Percentiles rank a stretch among this genome's conserved stretches.
These are phyloP conservation scores for Nitzschia palea DNA, from an alignment of 108 stramenopile genomes.

Conservation along the genomic window DNA sequence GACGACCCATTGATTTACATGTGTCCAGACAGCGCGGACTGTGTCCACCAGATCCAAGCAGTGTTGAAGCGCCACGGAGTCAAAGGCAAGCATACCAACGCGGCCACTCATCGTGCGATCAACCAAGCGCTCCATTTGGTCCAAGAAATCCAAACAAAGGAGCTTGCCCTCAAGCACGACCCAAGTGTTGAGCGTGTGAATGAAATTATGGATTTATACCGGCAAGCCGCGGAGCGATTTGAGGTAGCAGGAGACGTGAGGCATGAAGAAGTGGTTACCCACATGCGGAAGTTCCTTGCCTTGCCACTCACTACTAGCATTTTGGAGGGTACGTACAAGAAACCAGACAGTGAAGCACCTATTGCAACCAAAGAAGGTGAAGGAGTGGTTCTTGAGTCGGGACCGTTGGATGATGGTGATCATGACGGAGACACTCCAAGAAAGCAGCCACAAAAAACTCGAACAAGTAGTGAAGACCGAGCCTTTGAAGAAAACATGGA, in stretches of 20 bases:
- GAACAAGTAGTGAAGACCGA: conserved; percentile 35
- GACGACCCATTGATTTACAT: conserved; percentile 90
- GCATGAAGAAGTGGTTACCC: conserved; percentile 82
- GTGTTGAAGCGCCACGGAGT: conserved; percentile 86
- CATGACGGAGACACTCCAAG: conserved; percentile 42
- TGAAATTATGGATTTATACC: conserved; percentile 91
- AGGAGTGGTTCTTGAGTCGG: conserved; percentile 68
- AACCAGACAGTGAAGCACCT: conserved; percentile 19
- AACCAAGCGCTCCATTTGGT: conserved; percentile 83
- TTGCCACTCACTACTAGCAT: conserved; percentile 77
- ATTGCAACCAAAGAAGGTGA: conserved; percentile 33
- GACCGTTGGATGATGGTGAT: conserved; percentile 33
- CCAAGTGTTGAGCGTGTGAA: conserved; percentile 78
- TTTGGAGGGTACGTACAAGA: conserved; percentile 75
- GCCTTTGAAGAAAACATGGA: conserved; percentile 59
- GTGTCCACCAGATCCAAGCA: conserved; percentile 84
- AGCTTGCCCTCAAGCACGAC: conserved; percentile 69
- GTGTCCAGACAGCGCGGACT: conserved; percentile 83
- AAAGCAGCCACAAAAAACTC: not conserved
- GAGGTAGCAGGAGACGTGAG: conserved; percentile 84
- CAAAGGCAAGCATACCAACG: conserved; percentile 91
- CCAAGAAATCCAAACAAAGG: conserved; percentile 85
- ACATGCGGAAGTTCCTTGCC: conserved; percentile 86
- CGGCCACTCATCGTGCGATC: conserved; percentile 73
- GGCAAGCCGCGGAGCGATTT: conserved; percentile 89